These are phyloP conservation scores for Aegilops speltoides DNA, from an alignment of 176 grass and related monocot genomes.

Conservation along the genomic window DNA sequence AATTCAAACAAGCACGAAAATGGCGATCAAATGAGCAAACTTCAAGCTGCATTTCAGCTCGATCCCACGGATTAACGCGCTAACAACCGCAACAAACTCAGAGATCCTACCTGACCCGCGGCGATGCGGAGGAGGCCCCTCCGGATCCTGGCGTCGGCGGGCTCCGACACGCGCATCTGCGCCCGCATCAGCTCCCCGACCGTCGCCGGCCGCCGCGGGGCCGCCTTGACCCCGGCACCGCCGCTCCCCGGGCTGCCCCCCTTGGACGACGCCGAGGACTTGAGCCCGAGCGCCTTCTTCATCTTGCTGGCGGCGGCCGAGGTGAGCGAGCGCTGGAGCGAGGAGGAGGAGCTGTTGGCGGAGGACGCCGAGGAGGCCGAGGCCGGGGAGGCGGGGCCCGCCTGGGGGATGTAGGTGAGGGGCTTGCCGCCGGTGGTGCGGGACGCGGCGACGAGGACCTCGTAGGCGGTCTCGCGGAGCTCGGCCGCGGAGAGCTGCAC, in stretches of 20 bases:
- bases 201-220: constrained; percentile 49
- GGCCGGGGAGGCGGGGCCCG: constrained; percentile 8
- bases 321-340: constrained; percentile 85
- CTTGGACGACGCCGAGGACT: constrained; percentile 70
- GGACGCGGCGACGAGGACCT: constrained; percentile 82
- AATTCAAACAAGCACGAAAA: not conserved
- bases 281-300: constrained; percentile 94
- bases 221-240: not conserved
- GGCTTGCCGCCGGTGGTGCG: constrained; percentile 79
- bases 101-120: constrained; percentile 77
- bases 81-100: not conserved
- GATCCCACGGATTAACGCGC: not conserved
- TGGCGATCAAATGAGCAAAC: not conserved
- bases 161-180: constrained; percentile 89
- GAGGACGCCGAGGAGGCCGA: constrained; percentile 31
- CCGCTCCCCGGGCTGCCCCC: constrained; percentile 59
- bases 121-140: constrained; percentile 87
- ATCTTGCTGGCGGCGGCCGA: constrained; percentile 96
- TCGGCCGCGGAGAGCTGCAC: constrained; percentile 50
- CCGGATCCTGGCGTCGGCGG: constrained; percentile 84
- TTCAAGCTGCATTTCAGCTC: constrained; percentile 11
- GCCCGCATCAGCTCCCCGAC: constrained; percentile 80
- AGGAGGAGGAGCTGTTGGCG: constrained; percentile 32
- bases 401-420: constrained; percentile 88
- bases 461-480: constrained; percentile 79